A percentile compares a stretch with the other conserved stretches of the same genome.
These are phyloP conservation scores for Podospora pseudoanserina DNA, from an alignment of 495 filamentous ascomycete species.

Conservation along the genomic window DNA sequence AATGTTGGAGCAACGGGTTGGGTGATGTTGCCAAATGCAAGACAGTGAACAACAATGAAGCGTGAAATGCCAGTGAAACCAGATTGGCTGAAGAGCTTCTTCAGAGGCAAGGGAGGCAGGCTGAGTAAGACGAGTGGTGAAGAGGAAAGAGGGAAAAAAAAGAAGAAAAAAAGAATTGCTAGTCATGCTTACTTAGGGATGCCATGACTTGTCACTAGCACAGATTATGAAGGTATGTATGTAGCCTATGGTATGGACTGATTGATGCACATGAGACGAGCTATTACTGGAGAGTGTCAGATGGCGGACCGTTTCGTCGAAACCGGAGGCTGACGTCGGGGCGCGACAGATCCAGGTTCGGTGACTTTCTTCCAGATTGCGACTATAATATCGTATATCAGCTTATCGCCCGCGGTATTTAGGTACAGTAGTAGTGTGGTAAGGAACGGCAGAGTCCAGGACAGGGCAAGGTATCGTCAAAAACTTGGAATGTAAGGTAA, in stretches of 20 bases:
- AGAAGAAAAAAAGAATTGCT: slow-evolving; percentile 10
- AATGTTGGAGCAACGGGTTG: neutral
- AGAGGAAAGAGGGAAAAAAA: slow-evolving; percentile 9
- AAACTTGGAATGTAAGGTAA: neutral
- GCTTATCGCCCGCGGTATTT: slow-evolving; percentile 6
- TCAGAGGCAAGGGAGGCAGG: slow-evolving; percentile 10
- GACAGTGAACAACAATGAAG: neutral
- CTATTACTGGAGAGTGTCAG: slow-evolving; percentile 1
- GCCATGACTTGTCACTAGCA: slow-evolving; percentile 26
- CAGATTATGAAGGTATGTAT: neutral
- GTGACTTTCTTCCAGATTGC: neutral
- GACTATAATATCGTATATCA: neutral
- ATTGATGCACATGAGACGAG: neutral
- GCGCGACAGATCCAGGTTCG: slow-evolving; percentile 13
- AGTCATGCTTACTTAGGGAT: slow-evolving; percentile 37
- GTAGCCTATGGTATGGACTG: slow-evolving; percentile 10
- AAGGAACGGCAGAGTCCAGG: too few relatives aligned
- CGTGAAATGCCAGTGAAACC: neutral
- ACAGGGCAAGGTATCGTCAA: neutral
- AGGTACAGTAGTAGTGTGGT: neutral
- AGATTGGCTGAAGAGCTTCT: neutral
- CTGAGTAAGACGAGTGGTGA: slow-evolving; percentile 1
- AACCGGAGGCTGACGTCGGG: slow-evolving; percentile 20
- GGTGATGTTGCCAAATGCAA: neutral
- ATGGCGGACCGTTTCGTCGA: neutral